Evolutionary conservation across 495 filamentous ascomycete species (phyloP), one percentile per base, ranked within the genome.

Genomic region (Jackrogersella minutella): DNA sequence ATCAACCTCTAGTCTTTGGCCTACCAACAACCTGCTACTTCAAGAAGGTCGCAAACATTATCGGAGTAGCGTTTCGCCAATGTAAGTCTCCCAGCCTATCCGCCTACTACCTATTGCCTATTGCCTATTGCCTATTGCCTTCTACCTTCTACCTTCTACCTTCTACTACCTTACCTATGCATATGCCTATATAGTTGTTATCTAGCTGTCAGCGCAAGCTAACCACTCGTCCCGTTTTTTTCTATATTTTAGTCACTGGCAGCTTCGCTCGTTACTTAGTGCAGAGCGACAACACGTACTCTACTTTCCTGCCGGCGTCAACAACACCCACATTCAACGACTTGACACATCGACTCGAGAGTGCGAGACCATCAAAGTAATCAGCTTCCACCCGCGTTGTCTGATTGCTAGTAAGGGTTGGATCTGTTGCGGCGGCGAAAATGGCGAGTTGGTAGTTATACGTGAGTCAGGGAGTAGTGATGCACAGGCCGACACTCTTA

Each of bases 251-350:
- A 97, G 93, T 65, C 95, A 99, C 76, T 91, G 88, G 81, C 95
- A 99, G 78, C 85, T 99, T 46, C 91, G 93, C 50, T 93, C 96
- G 68, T 87, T 96, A 65, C 89, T 98, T 71, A 94, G 90, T 75
- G 89, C 87, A 26, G 88, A 91, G 53, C 85, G 88, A 58, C 84
- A 87, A 19, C 86, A 92, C 77, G 75, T 86, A 64, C 84, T 99
- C 67, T 96, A 93, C 80, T 95, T 94, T 68, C 91, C 92, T 50
- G 86, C 84, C 70, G 87, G 89, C 50, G 76, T 84, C 66, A 76
- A 76, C 62, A 77, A 74, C 54, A 69, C 64, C 26, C 85, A 93
- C 44, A 82, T 99, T 37, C 92, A 88, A 75, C 84, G 83, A 5
- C 83, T 96, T 17, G 85, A 95, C 61, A 86, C 90, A 5, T 82